These are phyloP conservation scores for Teratosphaeria viscida DNA, from an alignment of 2,329 filamentous ascomycete species.

Conservation along the genomic window DNA sequence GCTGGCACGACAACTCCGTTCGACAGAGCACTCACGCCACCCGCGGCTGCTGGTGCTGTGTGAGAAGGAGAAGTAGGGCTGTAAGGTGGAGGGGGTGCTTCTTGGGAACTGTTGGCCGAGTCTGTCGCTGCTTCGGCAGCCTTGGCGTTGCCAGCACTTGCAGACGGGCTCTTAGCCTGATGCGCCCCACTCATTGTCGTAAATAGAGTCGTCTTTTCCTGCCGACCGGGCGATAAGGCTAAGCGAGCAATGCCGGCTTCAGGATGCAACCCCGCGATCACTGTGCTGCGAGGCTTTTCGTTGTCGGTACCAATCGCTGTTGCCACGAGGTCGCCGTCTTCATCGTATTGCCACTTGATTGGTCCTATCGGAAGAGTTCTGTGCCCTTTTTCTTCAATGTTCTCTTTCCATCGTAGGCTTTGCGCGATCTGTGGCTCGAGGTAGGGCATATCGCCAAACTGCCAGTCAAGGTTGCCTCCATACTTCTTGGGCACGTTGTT, in stretches of 20 bases:
- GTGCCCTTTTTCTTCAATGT: conserved; percentile 16
- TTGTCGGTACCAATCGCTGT: conserved; percentile 35
- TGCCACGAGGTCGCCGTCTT: conserved; percentile 33
- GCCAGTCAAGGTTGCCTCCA: conserved; percentile 74
- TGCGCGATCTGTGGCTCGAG: conserved; percentile 49
- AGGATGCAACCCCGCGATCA: conserved; percentile 30
- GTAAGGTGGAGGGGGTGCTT: neutral
- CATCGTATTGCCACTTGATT: conserved; percentile 34
- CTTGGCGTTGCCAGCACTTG: neutral
- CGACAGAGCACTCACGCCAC: neutral
- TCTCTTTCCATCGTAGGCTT: conserved; percentile 31
- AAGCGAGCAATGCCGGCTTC: conserved; percentile 14
- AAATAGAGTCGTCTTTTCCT: conserved; percentile 2
- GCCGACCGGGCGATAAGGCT: conserved; percentile 18
- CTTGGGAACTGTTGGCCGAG: neutral
- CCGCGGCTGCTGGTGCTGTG: conserved; percentile 1
- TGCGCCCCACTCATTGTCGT: neutral
- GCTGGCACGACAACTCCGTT: neutral
- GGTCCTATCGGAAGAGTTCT: conserved; percentile 38
- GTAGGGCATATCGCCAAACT: conserved; percentile 63
- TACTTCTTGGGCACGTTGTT: conserved; percentile 82
- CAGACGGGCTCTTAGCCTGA: neutral
- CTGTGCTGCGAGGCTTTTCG: conserved; percentile 28
- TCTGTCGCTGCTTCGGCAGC: neutral
- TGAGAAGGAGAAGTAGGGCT: neutral